phyloP scores from a whole-genome alignment of 2,329 filamentous ascomycete genomes.

The Tolypocladium nubicola region DNA sequence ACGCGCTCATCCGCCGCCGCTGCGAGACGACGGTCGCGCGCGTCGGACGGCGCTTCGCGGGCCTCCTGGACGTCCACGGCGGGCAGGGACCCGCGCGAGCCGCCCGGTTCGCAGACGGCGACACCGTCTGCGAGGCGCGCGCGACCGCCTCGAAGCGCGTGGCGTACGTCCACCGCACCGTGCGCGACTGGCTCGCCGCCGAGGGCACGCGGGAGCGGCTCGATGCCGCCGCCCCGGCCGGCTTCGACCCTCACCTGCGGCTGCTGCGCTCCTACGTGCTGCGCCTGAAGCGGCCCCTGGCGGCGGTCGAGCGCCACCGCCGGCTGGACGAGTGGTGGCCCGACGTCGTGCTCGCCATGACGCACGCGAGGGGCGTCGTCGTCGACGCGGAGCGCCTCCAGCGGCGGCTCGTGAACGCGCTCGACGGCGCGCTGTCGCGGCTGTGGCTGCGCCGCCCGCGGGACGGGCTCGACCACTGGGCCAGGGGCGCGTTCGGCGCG shows the following conservation, averaged over 20 bases:
- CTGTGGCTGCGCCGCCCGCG: slow-evolving; percentile 16
- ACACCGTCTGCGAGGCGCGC: background rate
- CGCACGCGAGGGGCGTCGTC: slow-evolving; percentile 19
- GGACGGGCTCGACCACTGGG: slow-evolving; percentile 21
- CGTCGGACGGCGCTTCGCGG: slow-evolving; percentile 12
- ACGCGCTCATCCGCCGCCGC: slow-evolving; percentile 8
- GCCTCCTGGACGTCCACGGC: slow-evolving; percentile 14
- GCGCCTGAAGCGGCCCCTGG: slow-evolving; percentile 20
- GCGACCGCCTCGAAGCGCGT: background rate
- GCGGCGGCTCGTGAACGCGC: slow-evolving; percentile 13
- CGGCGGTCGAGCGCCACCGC: slow-evolving; percentile 24
- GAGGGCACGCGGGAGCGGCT: background rate
- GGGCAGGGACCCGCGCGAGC: background rate
- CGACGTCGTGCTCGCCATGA: slow-evolving; percentile 24
- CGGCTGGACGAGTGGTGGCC: slow-evolving; percentile 28
- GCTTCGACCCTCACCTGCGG: slow-evolving; percentile 13
- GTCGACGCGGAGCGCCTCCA: slow-evolving; percentile 8
- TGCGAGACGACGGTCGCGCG: slow-evolving; percentile 7
- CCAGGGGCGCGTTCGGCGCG: slow-evolving; percentile 17
- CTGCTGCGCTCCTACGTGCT: slow-evolving; percentile 22
- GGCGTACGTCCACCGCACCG: background rate
- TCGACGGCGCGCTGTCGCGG: slow-evolving; percentile 17
- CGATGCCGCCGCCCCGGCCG: background rate
- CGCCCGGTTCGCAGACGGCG: background rate
- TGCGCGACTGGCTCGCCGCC: background rate